Percentiles rank a stretch among this genome's conserved stretches.
These are phyloP conservation scores for Drechslera avenae DNA, from an alignment of 2,329 filamentous ascomycete genomes.

Conservation along the genomic window DNA sequence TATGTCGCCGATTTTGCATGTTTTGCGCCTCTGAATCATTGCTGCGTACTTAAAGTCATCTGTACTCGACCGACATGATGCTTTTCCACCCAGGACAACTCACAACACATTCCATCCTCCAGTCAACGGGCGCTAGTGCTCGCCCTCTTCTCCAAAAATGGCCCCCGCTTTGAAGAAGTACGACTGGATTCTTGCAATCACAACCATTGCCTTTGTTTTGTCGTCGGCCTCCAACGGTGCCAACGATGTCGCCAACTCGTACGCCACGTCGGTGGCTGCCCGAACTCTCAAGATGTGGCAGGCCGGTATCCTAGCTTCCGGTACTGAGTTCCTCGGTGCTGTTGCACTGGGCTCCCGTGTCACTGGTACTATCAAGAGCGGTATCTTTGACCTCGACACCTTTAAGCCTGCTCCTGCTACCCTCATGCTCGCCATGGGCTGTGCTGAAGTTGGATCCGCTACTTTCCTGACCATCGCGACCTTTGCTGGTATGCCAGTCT, in stretches of 20 bases:
- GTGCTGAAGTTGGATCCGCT: slow-evolving; percentile 51
- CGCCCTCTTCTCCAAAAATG: slow-evolving; percentile 5
- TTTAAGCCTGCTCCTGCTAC: slow-evolving; percentile 58
- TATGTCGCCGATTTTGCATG: not conserved
- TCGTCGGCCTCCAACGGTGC: slow-evolving; percentile 49
- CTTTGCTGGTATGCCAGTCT: slow-evolving; percentile 60
- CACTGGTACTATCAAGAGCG: slow-evolving; percentile 66
- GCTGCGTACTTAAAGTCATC: slow-evolving; percentile 6
- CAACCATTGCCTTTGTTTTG: slow-evolving; percentile 45
- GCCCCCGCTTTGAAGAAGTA: slow-evolving; percentile 29
- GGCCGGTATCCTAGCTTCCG: slow-evolving; percentile 55
- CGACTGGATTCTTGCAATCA: slow-evolving; percentile 51
- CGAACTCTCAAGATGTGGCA: slow-evolving; percentile 59
- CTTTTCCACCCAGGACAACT: not conserved
- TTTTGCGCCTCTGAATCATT: not conserved
- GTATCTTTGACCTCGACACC: slow-evolving; percentile 58
- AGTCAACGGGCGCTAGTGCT: slow-evolving; percentile 3
- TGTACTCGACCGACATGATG: not conserved
- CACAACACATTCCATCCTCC: not conserved
- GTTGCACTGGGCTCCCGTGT: slow-evolving; percentile 60
- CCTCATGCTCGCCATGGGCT: slow-evolving; percentile 65
- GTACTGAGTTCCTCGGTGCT: slow-evolving; percentile 60
- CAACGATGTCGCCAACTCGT: slow-evolving; percentile 62
- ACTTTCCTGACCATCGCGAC: slow-evolving; percentile 59
- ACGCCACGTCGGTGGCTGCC: slow-evolving; percentile 53